These are phyloP conservation scores for Alternaria sp. DNA, from an alignment of 2,329 filamentous ascomycete genomes.

Conservation along the genomic window DNA sequence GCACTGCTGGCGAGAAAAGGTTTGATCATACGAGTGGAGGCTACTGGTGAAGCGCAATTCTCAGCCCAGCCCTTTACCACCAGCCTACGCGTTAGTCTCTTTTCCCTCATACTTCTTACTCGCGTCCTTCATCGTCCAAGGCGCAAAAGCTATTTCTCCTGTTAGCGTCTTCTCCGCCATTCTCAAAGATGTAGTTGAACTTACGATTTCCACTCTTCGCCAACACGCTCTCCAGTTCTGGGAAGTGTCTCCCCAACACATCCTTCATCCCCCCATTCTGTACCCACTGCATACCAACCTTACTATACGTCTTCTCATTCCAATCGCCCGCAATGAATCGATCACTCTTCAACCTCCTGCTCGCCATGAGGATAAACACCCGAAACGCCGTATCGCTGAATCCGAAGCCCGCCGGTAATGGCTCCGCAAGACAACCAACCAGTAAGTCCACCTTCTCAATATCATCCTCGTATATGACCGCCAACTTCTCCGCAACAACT, in stretches of 20 bases:
- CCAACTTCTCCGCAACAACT: background rate
- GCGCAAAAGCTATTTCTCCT: slow-evolving; percentile 34
- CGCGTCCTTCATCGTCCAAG: slow-evolving; percentile 31
- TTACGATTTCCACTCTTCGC: slow-evolving; percentile 36
- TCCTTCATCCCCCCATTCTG: slow-evolving; percentile 56
- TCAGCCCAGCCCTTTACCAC: background rate
- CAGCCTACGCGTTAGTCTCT: slow-evolving; percentile 28
- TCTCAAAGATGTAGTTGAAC: slow-evolving; percentile 12
- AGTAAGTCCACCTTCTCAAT: slow-evolving; percentile 56
- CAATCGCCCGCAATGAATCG: slow-evolving; percentile 56
- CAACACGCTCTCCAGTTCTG: slow-evolving; percentile 16
- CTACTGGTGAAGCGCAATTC: background rate
- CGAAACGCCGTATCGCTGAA: slow-evolving; percentile 61
- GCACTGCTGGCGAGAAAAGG: background rate
- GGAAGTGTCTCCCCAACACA: slow-evolving; percentile 56
- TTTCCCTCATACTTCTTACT: slow-evolving; percentile 29
- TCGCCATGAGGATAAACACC: slow-evolving; percentile 59
- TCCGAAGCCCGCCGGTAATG: slow-evolving; percentile 56
- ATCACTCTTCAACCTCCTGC: slow-evolving; percentile 55
- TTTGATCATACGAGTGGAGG: background rate
- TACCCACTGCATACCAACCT: slow-evolving; percentile 56
- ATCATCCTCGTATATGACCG: slow-evolving; percentile 50
- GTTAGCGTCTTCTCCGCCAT: background rate
- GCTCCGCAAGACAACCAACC: slow-evolving; percentile 56
- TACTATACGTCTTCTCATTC: slow-evolving; percentile 54